A percentile compares a stretch with the other conserved stretches of the same genome.
Conservation (phyloP, 2,329 filamentous ascomycete genomes). For the Plenodomus tracheiphilus region DNA sequence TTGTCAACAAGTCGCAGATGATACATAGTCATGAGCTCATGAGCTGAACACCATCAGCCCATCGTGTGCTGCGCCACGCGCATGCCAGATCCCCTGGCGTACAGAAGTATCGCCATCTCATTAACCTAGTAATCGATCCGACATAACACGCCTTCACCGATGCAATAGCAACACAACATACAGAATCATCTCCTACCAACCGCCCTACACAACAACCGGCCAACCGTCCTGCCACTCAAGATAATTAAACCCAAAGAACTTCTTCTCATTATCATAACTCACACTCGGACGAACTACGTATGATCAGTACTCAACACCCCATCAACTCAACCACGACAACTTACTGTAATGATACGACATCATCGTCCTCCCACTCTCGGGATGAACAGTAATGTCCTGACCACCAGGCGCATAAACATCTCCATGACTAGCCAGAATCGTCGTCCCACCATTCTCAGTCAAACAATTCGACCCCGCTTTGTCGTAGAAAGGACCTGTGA, state of each 20-base stretch:
- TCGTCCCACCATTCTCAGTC: constrained; percentile 59
- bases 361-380: constrained; percentile 17
- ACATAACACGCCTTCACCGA: neutral
- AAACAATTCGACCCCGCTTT: constrained; percentile 43
- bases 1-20: no score
- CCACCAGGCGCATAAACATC: constrained; percentile 42
- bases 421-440: constrained; percentile 62
- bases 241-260: constrained; percentile 37
- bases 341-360: constrained; percentile 42
- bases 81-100: no score
- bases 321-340: neutral
- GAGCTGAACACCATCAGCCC: no score
- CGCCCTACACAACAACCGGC: constrained; percentile 24
- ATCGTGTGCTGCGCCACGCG: no score
- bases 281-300: constrained; percentile 24
- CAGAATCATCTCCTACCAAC: neutral
- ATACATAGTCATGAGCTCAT: no score
- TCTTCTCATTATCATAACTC: constrained; percentile 28
- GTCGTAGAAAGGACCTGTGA: constrained; percentile 55
- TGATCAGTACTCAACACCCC: constrained; percentile 4
- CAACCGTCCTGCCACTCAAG: constrained; percentile 34
- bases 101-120: no score
- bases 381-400: constrained; percentile 30
- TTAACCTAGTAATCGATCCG: no score
- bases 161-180: neutral